Conservation (phyloP, 139 green algal species). For the Closterium sp. region DNA sequence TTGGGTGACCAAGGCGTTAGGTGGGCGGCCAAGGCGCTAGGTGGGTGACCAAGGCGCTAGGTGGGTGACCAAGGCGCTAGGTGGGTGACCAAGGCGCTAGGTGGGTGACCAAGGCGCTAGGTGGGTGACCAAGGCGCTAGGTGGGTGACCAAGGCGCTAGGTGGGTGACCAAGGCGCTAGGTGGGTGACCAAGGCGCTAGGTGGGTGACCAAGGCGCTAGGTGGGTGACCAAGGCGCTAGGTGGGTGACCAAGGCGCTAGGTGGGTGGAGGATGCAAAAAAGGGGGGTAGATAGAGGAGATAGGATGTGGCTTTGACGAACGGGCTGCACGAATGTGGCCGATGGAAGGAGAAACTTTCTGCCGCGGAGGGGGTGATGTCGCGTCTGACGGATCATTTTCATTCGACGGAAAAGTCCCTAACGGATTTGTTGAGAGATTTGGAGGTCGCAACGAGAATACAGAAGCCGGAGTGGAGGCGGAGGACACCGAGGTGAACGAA, state of each 20-base stretch:
- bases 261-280: too few relatives aligned
- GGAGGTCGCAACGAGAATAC: too few relatives aligned
- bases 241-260: background rate
- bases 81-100: background rate
- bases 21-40: background rate
- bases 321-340: too few relatives aligned
- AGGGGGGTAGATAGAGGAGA: background rate
- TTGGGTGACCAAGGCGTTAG: background rate
- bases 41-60: background rate
- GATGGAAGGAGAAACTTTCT: too few relatives aligned
- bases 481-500: too few relatives aligned
- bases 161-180: background rate
- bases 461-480: too few relatives aligned
- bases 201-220: background rate
- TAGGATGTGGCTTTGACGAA: too few relatives aligned
- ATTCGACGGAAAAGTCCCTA: too few relatives aligned
- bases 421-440: too few relatives aligned
- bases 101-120: background rate
- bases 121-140: background rate
- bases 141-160: background rate
- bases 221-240: background rate
- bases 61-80: background rate
- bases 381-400: too few relatives aligned
- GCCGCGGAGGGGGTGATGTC: too few relatives aligned
- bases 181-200: background rate